Evolutionary conservation across 768 basidiomycete genomes (phyloP).

Genomic region (Suillus paluster): DNA sequence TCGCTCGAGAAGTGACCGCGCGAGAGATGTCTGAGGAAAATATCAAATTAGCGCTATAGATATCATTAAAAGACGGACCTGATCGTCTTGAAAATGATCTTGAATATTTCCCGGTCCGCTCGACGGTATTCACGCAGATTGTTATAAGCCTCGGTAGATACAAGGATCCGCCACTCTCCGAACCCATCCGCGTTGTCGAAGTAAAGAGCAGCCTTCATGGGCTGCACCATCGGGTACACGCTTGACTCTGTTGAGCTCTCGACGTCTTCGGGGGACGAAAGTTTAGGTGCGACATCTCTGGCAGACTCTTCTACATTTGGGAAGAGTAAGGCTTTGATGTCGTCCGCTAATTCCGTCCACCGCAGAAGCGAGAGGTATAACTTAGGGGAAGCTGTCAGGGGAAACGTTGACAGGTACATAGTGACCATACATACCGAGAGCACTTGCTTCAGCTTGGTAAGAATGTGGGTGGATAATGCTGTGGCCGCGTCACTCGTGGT

Average conservation of each 20-base stretch:
- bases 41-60: neutral
- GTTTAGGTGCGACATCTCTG: neutral
- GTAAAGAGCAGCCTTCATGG: constrained; percentile 63
- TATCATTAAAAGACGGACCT: constrained; percentile 43
- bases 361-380: constrained; percentile 28
- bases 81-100: constrained; percentile 69
- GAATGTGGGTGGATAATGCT: constrained; percentile 19
- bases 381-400: constrained; percentile 16
- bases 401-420: neutral
- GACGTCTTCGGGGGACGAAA: neutral
- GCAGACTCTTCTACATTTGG: neutral
- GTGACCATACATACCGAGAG: constrained; percentile 32
- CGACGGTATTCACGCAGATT: constrained; percentile 52
- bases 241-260: too few species aligned
- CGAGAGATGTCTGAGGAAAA: constrained; percentile 59
- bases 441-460: constrained; percentile 27
- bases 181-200: constrained; percentile 63
- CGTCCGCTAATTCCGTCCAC: constrained; percentile 16
- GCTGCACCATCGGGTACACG: constrained; percentile 53
- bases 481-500: constrained; percentile 21
- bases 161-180: constrained; percentile 65
- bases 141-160: constrained; percentile 54
- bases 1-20: too few species aligned
- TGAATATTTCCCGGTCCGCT: constrained; percentile 50
- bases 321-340: constrained; percentile 9